These are phyloP conservation scores for Nepenthes gracilis DNA, from an alignment of 148 eudicot species.

Conservation along the genomic window DNA sequence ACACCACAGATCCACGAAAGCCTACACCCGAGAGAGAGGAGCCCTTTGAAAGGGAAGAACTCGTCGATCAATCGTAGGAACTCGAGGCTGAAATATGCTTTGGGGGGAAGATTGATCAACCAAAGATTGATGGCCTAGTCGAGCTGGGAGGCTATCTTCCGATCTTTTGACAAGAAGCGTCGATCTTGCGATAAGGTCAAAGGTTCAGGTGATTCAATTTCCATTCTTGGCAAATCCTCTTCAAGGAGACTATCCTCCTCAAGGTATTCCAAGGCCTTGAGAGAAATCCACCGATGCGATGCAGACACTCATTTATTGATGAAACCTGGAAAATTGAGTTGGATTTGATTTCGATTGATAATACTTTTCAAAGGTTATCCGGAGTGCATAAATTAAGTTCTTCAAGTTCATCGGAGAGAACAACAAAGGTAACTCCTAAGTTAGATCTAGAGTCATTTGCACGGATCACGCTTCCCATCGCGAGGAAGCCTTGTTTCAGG, in stretches of 20 bases:
- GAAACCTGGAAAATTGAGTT: slow-evolving; percentile 19
- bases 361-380: slow-evolving; percentile 25
- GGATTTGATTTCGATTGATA: slow-evolving; percentile 32
- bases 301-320: slow-evolving; percentile 22
- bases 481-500: slow-evolving; percentile 46
- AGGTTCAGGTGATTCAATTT: slow-evolving; percentile 15
- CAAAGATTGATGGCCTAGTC: slow-evolving; percentile 90
- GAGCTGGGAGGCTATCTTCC: slow-evolving; percentile 45
- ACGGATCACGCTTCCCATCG: slow-evolving; percentile 52
- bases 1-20: slow-evolving; percentile 34
- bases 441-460: slow-evolving; percentile 35
- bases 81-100: slow-evolving; percentile 52
- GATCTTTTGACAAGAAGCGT: slow-evolving; percentile 26
- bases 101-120: slow-evolving; percentile 47
- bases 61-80: slow-evolving; percentile 68
- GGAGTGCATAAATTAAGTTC: slow-evolving; percentile 18
- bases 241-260: slow-evolving; percentile 59
- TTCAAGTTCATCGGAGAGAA: slow-evolving; percentile 39
- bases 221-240: slow-evolving; percentile 25
- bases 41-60: slow-evolving; percentile 68
- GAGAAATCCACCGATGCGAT: slow-evolving; percentile 36
- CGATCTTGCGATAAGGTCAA: slow-evolving; percentile 41
- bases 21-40: slow-evolving; percentile 82
- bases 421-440: slow-evolving; percentile 15
- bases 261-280: slow-evolving; percentile 39